Evolutionary conservation across 768 basidiomycete species (phyloP), one percentile per base, ranked within the genome.

Genomic region (Neoboletus subvelutipes): DNA sequence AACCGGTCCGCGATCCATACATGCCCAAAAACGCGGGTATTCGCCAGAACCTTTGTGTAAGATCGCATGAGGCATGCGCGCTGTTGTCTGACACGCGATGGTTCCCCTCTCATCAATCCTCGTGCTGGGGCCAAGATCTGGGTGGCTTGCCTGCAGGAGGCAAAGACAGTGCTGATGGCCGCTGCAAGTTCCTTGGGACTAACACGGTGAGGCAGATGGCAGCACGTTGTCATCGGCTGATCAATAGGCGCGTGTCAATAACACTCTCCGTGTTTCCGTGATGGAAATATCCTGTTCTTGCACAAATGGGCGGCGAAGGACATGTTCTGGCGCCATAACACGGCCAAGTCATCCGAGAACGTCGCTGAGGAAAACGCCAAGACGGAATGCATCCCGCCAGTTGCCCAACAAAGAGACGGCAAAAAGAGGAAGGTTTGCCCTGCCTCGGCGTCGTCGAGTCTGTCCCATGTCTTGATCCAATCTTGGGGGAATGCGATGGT

Each of bases 61-160:
- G 47, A 49, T 22, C 31, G 45, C 55, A 55, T 55, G 58, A 56
- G 55, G 62, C 50, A 15, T 48, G 42, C 50, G 37, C 13, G 53
- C 39, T 54, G 49, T 11, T 8, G 22, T 52, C 41, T 15, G 45
- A 17, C 12, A 33, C 17, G 51, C 26, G 31, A n/a, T 28, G n/a
- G 1, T 6, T 20, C n/a, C 36, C 20, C 24, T 22, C 33, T 39
- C 4, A 47, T 39, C 48, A 41, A 20, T 42, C 55, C 52, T 53
- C 52, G 28, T 54, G 43, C 18, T 3, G 33, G 22, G 29, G 18
- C 18, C 40, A 12, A 9, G 29, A 36, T 47, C 40, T n/a, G 34
- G 34, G 7, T n/a, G 33, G n/a, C 18, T 37, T 31, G 37, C 45
- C n/a, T 39, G 41, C 41, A 49, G 36, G 43, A 26, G 2, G 31